Conservation (phyloP, 2,329 filamentous ascomycete genomes). For the Ramularia collo-cygni region DNA sequence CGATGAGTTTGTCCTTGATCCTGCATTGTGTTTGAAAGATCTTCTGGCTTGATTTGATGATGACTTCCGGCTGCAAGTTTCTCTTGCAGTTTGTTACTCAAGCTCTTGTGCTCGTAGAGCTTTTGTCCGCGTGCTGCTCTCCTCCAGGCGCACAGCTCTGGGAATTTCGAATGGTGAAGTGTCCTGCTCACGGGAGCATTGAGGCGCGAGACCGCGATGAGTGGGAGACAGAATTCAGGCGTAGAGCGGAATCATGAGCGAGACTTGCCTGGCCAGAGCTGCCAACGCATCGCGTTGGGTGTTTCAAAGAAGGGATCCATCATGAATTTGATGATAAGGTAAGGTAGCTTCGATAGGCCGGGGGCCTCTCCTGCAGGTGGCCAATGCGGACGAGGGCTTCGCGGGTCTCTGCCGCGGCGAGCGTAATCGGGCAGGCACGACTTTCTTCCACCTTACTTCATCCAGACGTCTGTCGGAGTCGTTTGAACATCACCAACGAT, state of each 20-base stretch:
- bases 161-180: background rate
- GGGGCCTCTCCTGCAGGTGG: too few relatives aligned
- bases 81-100: too few relatives aligned
- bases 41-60: too few relatives aligned
- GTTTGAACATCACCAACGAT: too few relatives aligned
- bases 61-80: too few relatives aligned
- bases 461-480: too few relatives aligned
- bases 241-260: background rate
- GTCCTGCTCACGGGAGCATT: background rate
- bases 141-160: background rate
- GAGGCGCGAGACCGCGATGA: background rate
- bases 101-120: too few relatives aligned
- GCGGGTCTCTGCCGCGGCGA: too few relatives aligned
- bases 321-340: background rate
- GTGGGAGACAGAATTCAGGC: background rate
- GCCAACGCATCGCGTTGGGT: background rate
- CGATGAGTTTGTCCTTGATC: conserved; percentile 42
- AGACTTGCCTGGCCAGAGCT: background rate
- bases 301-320: too few relatives aligned
- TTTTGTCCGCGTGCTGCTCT: background rate
- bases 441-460: too few relatives aligned
- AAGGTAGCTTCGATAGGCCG: background rate
- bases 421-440: too few relatives aligned
- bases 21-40: conserved; percentile 34
- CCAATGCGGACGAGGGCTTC: too few relatives aligned